Evolutionary conservation across 345 rosid species (phyloP).

Genomic region (Sonneratia caseolaris): DNA sequence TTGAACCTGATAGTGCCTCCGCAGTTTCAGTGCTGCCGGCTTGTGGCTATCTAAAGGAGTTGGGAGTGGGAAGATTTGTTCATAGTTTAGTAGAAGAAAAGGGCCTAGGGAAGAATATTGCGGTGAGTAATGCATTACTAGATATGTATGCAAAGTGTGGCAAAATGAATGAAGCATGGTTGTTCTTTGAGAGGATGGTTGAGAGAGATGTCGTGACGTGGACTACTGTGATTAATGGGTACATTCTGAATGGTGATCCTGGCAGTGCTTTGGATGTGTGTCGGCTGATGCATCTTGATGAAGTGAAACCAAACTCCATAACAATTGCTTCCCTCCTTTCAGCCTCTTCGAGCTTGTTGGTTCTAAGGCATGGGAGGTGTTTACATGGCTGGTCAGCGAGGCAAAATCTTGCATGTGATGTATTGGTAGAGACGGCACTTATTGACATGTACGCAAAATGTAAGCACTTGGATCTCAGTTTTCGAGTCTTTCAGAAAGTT

Average conservation of each 20-base stretch:
- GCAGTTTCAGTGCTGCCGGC: constrained; percentile 47
- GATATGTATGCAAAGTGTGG: constrained; percentile 61
- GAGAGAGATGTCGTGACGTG: constrained; percentile 52
- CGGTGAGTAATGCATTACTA: constrained; percentile 46
- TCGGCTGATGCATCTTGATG: constrained; percentile 27
- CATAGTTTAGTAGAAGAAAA: constrained; percentile 33
- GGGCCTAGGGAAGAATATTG: constrained; percentile 28
- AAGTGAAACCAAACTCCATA: constrained; percentile 42
- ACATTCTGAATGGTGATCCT: constrained; percentile 39
- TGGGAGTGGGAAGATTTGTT: constrained; percentile 36
- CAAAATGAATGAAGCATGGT: constrained; percentile 37
- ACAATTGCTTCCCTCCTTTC: constrained; percentile 65
- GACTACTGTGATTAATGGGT: constrained; percentile 51
- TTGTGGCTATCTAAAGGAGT: constrained; percentile 26
- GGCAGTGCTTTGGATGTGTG: constrained; percentile 30
- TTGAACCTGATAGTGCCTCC: constrained; percentile 31
- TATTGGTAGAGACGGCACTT: constrained; percentile 60
- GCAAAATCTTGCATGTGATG: constrained; percentile 34
- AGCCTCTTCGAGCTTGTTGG: constrained; percentile 38
- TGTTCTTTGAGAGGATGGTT: constrained; percentile 28
- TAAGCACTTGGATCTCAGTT: constrained; percentile 38
- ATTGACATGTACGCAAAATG: constrained; percentile 86
- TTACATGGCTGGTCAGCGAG: constrained; percentile 72
- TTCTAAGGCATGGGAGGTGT: constrained; percentile 40
- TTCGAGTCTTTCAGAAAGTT: constrained; percentile 38